Base-by-base conservation (phyloP, 2,329 filamentous ascomycete genomes). In the Pyrenophora graminea region DNA sequence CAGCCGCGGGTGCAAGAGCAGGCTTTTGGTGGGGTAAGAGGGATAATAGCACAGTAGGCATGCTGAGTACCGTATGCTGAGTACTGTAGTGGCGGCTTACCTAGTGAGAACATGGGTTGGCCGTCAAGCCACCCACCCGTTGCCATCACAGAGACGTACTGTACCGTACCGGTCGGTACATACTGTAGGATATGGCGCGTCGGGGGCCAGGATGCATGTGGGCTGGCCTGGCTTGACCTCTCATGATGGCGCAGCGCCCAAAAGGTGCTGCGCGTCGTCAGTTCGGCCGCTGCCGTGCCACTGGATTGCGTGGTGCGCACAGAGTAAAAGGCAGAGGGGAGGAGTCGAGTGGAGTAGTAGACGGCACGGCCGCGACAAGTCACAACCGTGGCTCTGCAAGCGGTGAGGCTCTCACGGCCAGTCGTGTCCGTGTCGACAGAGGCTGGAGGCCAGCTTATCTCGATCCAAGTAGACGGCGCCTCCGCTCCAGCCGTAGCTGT, bases 381-480 rank as follows among this genome's bases (percentile, higher is more conserved):
- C 27, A 7, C 10, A 23, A 9, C 49, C 30, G 40, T 52, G 34
- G 44, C 15, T 27, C 31, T 31, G 40, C 31, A 33, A 48, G 49
- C 49, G 49, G 49, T 52, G 49, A 52, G 37, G 45, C 32, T 36
- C 39, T 17, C 46, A 31, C n/a, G 27, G 42, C 50, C 53, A 48
- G 21, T 48, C 34, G 39, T 43, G 3, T 32, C 19, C 27, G 39
- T 43, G 3, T 32, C 19, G 32, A 4, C 5, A 36, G 31, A 17
- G n/a, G 25, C 27, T 15, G 39, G 46, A 17, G n/a, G 25, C 27
- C 23, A 45, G 46, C 51, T 54, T 57, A 57, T 57, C 54, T 48
- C 17, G 43, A 33, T 48, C 50, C 46, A 45, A 45, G 37, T 44
- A 45, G 30, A 42, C 53, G 53, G 53, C 55, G 44, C 55, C 51